Conservation (phyloP, 768 basidiomycete species). For the Pleurotus cornucopiae region DNA sequence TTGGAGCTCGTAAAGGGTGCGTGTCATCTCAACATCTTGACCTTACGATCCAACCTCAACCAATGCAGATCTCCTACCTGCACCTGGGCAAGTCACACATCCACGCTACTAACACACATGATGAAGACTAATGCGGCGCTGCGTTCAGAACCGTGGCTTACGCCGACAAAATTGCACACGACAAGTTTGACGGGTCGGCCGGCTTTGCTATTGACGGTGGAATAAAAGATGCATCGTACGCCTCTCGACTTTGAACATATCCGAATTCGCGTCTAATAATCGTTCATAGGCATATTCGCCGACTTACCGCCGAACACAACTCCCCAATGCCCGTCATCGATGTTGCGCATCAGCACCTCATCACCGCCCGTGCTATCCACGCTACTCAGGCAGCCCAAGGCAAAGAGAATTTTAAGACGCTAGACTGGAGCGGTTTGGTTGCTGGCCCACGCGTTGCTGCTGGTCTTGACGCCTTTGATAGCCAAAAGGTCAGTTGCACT, state of each 20-base stretch:
- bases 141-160: conserved; percentile 47
- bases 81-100: conserved; percentile 41
- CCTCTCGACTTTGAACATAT: conserved; percentile 5
- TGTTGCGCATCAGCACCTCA: conserved; percentile 70
- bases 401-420: conserved; percentile 47
- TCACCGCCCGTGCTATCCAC: conserved; percentile 76
- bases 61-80: conserved; percentile 59
- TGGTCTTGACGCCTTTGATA: conserved; percentile 49
- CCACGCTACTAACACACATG: background rate
- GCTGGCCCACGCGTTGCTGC: conserved; percentile 75
- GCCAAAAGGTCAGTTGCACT: conserved; percentile 24
- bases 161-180: conserved; percentile 64
- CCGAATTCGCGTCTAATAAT: background rate
- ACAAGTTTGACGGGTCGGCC: conserved; percentile 66
- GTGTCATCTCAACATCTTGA: background rate
- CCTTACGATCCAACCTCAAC: conserved; percentile 4
- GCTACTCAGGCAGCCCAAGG: conserved; percentile 40
- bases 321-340: conserved; percentile 72
- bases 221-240: conserved; percentile 75
- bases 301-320: conserved; percentile 59
- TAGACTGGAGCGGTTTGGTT: conserved; percentile 84
- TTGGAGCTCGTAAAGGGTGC: conserved; percentile 56
- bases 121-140: background rate
- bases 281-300: conserved; percentile 56
- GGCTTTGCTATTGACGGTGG: conserved; percentile 87